Evolutionary conservation across 768 basidiomycete genomes (phyloP).

Genomic region (Tylopilus subfusipes): DNA sequence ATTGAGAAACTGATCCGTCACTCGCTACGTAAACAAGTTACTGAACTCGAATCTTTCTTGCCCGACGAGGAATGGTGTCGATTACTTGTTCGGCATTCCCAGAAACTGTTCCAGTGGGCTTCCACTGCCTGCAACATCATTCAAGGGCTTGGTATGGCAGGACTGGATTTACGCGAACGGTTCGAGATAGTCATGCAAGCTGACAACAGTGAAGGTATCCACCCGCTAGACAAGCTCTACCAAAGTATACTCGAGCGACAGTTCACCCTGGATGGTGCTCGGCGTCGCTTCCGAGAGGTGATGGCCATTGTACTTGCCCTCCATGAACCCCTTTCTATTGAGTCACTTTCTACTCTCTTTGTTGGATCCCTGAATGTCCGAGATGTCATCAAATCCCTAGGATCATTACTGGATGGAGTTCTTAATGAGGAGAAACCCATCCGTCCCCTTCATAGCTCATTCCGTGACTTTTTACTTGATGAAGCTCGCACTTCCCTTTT

Average conservation of each 20-base stretch:
- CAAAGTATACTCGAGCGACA: no score
- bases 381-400: background rate
- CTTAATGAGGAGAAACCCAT: no score
- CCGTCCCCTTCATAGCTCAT: no score
- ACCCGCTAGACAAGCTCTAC: slow-evolving; percentile 1
- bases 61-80: background rate
- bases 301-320: background rate
- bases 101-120: slow-evolving; percentile 16
- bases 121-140: slow-evolving; percentile 12
- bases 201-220: no score
- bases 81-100: background rate
- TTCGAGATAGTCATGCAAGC: background rate
- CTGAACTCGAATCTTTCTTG: background rate
- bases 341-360: background rate
- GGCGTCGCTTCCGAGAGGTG: background rate
- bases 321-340: no score
- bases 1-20: background rate
- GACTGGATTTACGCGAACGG: background rate
- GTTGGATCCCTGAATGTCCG: background rate
- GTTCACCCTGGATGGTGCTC: background rate
- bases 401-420: background rate
- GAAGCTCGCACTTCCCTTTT: background rate
- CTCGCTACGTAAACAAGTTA: background rate
- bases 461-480: background rate
- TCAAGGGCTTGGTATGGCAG: background rate